Percentiles rank a stretch among this genome's conserved stretches.
Conservation (phyloP, 1,284 basidiomycete species). For the Rhodofomes roseus region DNA sequence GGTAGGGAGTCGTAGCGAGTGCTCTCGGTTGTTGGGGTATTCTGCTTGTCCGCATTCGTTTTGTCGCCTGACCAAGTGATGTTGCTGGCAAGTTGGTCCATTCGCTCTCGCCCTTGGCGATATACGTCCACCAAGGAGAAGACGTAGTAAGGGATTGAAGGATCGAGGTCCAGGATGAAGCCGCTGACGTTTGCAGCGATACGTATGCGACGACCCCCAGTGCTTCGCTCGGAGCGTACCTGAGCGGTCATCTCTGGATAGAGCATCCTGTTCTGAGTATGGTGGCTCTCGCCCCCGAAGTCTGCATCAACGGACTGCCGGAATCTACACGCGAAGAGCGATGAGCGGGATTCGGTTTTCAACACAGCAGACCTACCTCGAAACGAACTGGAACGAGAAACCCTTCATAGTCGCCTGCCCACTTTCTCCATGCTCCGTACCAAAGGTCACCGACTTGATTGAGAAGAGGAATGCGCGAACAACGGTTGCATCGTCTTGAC, state of each 20-base stretch:
- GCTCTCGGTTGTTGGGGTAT: constrained; percentile 17
- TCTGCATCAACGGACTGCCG: constrained; percentile 66
- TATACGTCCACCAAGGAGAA: constrained; percentile 86
- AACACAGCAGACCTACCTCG: constrained; percentile 44
- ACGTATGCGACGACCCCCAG: constrained; percentile 53
- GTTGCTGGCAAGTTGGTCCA: constrained; percentile 57
- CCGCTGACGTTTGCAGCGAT: constrained; percentile 79
- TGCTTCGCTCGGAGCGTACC: constrained; percentile 54
- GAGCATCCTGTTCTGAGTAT: constrained; percentile 70
- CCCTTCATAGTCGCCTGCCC: constrained; percentile 71
- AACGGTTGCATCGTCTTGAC: constrained; percentile 34
- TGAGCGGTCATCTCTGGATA: constrained; percentile 82
- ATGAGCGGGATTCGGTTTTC: neutral
- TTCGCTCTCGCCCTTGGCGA: constrained; percentile 73
- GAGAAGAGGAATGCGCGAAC: constrained; percentile 84
- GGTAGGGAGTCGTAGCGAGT: constrained; percentile 36
- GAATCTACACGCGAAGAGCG: constrained; percentile 48
- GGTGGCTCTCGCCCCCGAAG: constrained; percentile 70
- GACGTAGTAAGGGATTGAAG: constrained; percentile 74
- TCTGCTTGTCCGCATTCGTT: constrained; percentile 16
- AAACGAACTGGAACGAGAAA: constrained; percentile 82
- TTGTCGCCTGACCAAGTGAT: constrained; percentile 41
- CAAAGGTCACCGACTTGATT: constrained; percentile 71
- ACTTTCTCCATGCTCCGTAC: constrained; percentile 70
- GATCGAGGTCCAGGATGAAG: constrained; percentile 83